Evolutionary conservation across 768 basidiomycete genomes (phyloP).

Genomic region (Clitopilus hobsonii): DNA sequence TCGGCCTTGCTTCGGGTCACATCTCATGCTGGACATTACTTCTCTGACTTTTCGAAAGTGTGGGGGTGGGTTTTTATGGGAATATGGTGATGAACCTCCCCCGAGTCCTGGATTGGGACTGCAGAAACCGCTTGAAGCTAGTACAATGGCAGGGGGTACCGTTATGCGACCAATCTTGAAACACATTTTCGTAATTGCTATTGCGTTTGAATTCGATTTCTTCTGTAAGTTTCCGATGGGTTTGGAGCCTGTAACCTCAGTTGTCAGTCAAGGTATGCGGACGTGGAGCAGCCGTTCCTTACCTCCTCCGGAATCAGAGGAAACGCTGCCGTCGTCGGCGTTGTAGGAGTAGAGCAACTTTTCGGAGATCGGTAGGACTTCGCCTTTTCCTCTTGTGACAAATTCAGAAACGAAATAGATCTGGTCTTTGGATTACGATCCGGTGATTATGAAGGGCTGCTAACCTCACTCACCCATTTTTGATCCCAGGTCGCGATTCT

Average conservation of each 20-base stretch:
- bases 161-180: slow-evolving; percentile 73
- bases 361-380: slow-evolving; percentile 15
- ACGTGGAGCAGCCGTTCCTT: no score
- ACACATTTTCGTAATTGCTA: slow-evolving; percentile 49
- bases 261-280: no score
- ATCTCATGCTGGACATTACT: slow-evolving; percentile 24
- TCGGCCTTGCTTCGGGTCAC: slow-evolving; percentile 29
- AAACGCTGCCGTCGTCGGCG: no score
- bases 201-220: slow-evolving; percentile 4
- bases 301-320: no score
- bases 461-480: slow-evolving; percentile 60
- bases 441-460: background rate
- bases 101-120: slow-evolving; percentile 31
- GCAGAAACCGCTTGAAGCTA: slow-evolving; percentile 56
- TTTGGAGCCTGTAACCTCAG: no score
- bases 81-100: no score
- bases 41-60: slow-evolving; percentile 39
- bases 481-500: slow-evolving; percentile 63
- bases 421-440: slow-evolving; percentile 24
- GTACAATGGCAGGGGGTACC: slow-evolving; percentile 59
- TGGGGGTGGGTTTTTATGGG: slow-evolving; percentile 39
- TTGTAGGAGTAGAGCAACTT: no score
- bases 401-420: slow-evolving; percentile 61
- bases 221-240: slow-evolving; percentile 11
- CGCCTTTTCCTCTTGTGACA: slow-evolving; percentile 56